phyloP scores from a whole-genome alignment of 495 filamentous ascomycete species.

The Penicillium paradoxum region DNA sequence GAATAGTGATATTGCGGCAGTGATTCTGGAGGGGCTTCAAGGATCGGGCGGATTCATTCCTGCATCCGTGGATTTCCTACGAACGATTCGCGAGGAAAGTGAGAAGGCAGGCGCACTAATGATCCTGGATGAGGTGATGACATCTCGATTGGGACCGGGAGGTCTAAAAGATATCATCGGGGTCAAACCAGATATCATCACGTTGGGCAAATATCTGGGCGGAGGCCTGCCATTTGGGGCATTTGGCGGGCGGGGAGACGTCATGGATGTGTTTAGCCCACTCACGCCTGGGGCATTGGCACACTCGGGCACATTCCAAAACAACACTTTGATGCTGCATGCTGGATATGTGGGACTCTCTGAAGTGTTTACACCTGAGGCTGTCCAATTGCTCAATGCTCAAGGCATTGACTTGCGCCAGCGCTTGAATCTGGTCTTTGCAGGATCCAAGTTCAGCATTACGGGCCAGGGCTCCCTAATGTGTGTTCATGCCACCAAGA shows the following conservation, averaged over 20 bases:
- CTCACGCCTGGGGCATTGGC: constrained; percentile 7
- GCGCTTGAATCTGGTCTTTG: background rate
- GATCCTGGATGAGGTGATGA: constrained; percentile 11
- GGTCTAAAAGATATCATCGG: constrained; percentile 14
- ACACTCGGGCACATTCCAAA: constrained; percentile 67
- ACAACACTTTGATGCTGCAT: constrained; percentile 48
- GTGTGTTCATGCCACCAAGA: background rate
- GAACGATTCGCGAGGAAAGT: constrained; percentile 14
- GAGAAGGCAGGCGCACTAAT: background rate
- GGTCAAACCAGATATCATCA: constrained; percentile 50
- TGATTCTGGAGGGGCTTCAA: constrained; percentile 55
- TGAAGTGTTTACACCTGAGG: constrained; percentile 6
- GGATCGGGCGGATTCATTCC: constrained; percentile 46
- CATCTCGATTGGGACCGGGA: background rate
- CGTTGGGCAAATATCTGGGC: constrained; percentile 53
- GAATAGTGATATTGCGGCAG: constrained; percentile 40
- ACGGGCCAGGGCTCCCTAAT: constrained; percentile 1
- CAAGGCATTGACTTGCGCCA: background rate
- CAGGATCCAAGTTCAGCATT: background rate
- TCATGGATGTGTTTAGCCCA: constrained; percentile 51
- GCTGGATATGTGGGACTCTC: constrained; percentile 2
- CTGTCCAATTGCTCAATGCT: background rate
- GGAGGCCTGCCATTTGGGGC: constrained; percentile 55
- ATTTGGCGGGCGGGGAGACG: constrained; percentile 50
- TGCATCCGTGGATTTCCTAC: constrained; percentile 37